A percentile compares a stretch with the other conserved stretches of the same genome.
Evolutionary conservation across 1,284 basidiomycete genomes (phyloP).

Genomic region (Cronartium ribicola): DNA sequence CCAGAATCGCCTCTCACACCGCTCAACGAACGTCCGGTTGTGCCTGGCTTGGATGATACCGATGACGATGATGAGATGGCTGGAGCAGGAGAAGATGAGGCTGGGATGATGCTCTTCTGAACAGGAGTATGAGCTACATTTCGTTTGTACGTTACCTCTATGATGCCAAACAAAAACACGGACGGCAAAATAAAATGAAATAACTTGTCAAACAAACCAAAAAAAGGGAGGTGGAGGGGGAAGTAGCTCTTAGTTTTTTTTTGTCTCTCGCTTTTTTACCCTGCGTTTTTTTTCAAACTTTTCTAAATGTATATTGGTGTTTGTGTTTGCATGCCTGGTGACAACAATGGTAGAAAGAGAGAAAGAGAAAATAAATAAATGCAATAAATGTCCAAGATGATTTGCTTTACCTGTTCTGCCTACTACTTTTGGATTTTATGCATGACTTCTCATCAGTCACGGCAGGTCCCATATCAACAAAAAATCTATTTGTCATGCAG

Average conservation of each 20-base stretch:
- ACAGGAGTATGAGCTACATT: background rate
- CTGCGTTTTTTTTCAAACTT: background rate
- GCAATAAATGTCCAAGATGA: no score
- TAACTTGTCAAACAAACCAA: background rate
- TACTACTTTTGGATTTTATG: no score
- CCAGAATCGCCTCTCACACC: slow-evolving; percentile 31
- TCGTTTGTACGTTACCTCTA: background rate
- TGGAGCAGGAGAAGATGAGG: slow-evolving; percentile 24
- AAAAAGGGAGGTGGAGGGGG: background rate
- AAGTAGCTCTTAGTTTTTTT: background rate
- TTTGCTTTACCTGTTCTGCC: no score
- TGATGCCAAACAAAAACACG: no score
- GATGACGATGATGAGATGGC: slow-evolving; percentile 36
- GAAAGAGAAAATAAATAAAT: no score
- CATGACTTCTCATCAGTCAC: no score
- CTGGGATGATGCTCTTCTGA: slow-evolving; percentile 40
- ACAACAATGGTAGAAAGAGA: no score
- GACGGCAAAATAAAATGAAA: background rate
- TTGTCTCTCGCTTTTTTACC: background rate
- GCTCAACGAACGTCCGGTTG: slow-evolving; percentile 17
- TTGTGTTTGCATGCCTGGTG: no score
- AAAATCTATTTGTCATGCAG: no score
- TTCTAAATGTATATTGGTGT: background rate
- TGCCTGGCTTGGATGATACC: slow-evolving; percentile 35
- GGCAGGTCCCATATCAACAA: no score